Evolutionary conservation across 2,329 filamentous ascomycete species (phyloP).

Genomic region (Diaporthe amygdali): DNA sequence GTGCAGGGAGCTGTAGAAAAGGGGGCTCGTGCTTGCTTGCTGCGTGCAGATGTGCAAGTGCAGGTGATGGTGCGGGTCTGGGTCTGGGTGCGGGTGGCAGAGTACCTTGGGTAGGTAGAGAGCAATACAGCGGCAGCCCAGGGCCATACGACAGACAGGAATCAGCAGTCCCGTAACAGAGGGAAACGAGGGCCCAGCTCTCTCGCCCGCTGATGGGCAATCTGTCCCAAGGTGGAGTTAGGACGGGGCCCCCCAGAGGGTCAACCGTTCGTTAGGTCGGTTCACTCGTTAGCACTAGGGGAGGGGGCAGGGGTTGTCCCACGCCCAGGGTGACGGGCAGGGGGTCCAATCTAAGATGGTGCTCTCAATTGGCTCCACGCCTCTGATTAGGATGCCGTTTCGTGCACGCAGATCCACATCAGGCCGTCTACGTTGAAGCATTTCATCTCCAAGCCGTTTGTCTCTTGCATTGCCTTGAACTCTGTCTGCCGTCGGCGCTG

Average conservation of each 20-base stretch:
- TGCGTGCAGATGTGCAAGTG: neutral
- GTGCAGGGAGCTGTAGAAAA: constrained; percentile 15
- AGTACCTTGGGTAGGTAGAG: neutral
- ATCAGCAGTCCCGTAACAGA: no score
- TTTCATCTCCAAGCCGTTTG: constrained; percentile 14
- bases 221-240: neutral
- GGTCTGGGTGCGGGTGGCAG: neutral
- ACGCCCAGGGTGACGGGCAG: constrained; percentile 9
- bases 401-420: constrained; percentile 16
- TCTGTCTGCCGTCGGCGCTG: neutral
- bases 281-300: neutral
- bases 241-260: constrained; percentile 10
- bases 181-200: neutral
- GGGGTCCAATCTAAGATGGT: constrained; percentile 16
- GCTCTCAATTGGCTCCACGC: constrained; percentile 18
- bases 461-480: no score
- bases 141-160: no score
- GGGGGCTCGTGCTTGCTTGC: constrained; percentile 20
- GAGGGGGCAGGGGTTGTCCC: constrained; percentile 1
- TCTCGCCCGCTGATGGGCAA: constrained; percentile 14
- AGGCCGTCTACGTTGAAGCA: constrained; percentile 9
- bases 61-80: neutral
- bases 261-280: neutral
- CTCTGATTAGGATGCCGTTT: constrained; percentile 20
- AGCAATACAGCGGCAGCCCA: no score